phyloP scores from a whole-genome alignment of 176 grass and related monocot species.

The Juncus effusus region DNA sequence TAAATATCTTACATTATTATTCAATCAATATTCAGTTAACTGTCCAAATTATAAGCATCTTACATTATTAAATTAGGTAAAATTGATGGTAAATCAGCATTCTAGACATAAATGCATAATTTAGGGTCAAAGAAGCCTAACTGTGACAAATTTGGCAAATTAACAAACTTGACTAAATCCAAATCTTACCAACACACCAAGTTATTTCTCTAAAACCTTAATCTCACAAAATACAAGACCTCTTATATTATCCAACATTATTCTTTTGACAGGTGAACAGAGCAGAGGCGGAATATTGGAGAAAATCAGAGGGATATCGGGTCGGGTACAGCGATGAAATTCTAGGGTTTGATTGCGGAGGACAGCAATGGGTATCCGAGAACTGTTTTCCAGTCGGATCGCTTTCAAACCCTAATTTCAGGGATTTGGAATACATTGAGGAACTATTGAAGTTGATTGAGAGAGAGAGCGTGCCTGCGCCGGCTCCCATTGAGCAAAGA shows the following conservation, averaged over 20 bases:
- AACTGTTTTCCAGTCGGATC: slow-evolving; percentile 80
- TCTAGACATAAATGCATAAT: no score
- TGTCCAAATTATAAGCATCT: no score
- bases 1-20: no score
- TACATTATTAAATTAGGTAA: no score
- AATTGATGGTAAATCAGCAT: no score
- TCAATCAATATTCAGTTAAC: no score
- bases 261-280: slow-evolving; percentile 43
- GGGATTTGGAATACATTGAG: slow-evolving; percentile 75
- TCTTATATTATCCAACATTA: background rate
- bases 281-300: slow-evolving; percentile 94
- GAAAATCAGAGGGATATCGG: slow-evolving; percentile 88
- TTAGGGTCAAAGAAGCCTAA: no score
- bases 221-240: background rate
- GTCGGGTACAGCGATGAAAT: slow-evolving; percentile 97
- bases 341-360: slow-evolving; percentile 95
- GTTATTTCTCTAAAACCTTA: no score
- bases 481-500: slow-evolving; percentile 86
- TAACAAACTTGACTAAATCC: no score
- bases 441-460: slow-evolving; percentile 73
- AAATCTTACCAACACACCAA: no score
- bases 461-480: slow-evolving; percentile 64
- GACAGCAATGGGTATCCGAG: slow-evolving; percentile 89
- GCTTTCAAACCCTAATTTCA: slow-evolving; percentile 71
- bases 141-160: no score